Evolutionary conservation across 352 stramenopile species (phyloP).

Genomic region (Globisporangium acanthophoron): DNA sequence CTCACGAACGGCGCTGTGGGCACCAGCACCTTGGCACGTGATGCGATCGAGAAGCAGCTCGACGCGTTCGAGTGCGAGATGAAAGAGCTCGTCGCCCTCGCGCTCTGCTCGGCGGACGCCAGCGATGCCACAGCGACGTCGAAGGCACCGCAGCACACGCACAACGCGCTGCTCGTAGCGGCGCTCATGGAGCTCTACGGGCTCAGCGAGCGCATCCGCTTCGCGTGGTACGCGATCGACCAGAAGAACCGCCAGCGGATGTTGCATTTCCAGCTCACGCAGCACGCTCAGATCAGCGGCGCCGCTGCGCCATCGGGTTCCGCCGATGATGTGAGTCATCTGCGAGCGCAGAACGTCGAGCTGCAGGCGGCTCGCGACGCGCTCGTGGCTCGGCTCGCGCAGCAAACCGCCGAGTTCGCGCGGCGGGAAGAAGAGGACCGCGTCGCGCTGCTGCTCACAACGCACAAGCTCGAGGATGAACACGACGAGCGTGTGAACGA

Average conservation of each 20-base stretch:
- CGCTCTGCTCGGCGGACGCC: neutral
- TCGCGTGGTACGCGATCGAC: slow-evolving; percentile 39
- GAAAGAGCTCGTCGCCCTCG: slow-evolving; percentile 9
- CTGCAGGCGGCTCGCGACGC: neutral
- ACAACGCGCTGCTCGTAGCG: slow-evolving; percentile 9
- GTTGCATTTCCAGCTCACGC: slow-evolving; percentile 14
- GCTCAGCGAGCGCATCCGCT: slow-evolving; percentile 40
- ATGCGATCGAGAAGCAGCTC: slow-evolving; percentile 37
- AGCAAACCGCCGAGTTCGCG: slow-evolving; percentile 9
- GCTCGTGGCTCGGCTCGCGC: slow-evolving; percentile 1
- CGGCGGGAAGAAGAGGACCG: slow-evolving; percentile 13
- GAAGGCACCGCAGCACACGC: neutral
- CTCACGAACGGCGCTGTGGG: slow-evolving; percentile 25
- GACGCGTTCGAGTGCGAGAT: slow-evolving; percentile 34
- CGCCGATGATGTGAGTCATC: no score
- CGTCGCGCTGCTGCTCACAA: slow-evolving; percentile 1
- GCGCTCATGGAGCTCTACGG: slow-evolving; percentile 31
- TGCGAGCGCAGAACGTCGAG: neutral
- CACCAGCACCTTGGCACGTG: slow-evolving; percentile 18
- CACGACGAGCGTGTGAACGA: neutral
- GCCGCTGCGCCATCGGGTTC: neutral
- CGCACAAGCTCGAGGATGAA: slow-evolving; percentile 9
- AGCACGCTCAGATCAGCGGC: slow-evolving; percentile 4
- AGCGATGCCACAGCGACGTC: neutral
- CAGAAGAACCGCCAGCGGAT: slow-evolving; percentile 41